Conservation (phyloP, 306 rosid species). For the Lotus japonicus region DNA sequence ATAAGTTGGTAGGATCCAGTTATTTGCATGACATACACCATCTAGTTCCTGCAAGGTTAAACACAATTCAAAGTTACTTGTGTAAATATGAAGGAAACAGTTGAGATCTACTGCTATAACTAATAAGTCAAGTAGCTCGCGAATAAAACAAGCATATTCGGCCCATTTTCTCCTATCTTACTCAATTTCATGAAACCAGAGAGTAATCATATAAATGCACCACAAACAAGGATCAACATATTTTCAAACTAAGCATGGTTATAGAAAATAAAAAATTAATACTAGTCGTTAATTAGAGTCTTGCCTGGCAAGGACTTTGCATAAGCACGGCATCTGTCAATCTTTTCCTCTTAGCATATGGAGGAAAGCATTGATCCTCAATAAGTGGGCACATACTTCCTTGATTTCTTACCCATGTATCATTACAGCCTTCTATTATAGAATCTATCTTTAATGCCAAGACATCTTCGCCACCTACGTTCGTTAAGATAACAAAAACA, state of each 20-base stretch:
- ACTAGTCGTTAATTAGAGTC: conserved; percentile 13
- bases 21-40: conserved; percentile 25
- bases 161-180: background rate
- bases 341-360: conserved; percentile 37
- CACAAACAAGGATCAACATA: background rate
- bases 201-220: conserved; percentile 1
- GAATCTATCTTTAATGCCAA: conserved; percentile 45
- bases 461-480: conserved; percentile 52
- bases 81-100: background rate
- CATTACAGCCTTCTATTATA: conserved; percentile 61
- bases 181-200: background rate
- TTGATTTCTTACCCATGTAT: conserved; percentile 29
- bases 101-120: background rate
- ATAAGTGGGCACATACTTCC: conserved; percentile 22
- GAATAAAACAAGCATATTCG: background rate
- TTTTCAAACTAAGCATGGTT: background rate
- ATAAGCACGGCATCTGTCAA: conserved; percentile 53
- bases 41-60: conserved; percentile 37
- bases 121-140: background rate
- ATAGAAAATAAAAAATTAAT: background rate
- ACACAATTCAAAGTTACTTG: background rate
- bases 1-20: conserved; percentile 62
- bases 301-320: conserved; percentile 59
- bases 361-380: conserved; percentile 32
- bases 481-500: conserved; percentile 14